Evolutionary conservation across 805 yeast species (phyloP).

Genomic region (Candida broadrunensis): DNA sequence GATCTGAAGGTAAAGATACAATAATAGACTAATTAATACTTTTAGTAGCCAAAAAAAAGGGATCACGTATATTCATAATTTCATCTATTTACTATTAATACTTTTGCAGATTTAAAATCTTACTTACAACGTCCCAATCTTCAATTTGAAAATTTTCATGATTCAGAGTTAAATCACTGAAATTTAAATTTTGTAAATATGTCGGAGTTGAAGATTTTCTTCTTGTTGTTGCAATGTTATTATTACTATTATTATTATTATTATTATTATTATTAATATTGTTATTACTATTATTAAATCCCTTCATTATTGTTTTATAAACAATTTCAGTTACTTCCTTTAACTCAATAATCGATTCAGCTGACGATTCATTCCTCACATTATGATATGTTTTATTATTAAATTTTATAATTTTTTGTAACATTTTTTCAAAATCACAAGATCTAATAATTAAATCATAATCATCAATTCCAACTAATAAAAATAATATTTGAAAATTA

Average conservation of each 20-base stretch:
- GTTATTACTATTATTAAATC: too few relatives aligned
- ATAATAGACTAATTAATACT: too few relatives aligned
- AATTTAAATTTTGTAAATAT: not conserved
- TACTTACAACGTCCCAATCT: conserved; percentile 14
- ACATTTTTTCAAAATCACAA: conserved; percentile 11
- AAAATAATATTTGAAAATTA: conserved; percentile 29
- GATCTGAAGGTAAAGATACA: too few relatives aligned
- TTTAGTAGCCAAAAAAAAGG: too few relatives aligned
- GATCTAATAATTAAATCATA: conserved; percentile 7
- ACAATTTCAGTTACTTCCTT: conserved; percentile 29
- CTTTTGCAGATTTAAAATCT: conserved; percentile 3
- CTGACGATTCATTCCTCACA: too few relatives aligned
- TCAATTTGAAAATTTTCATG: conserved; percentile 10
- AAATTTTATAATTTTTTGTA: conserved; percentile 6
- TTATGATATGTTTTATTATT: too few relatives aligned
- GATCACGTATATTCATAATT: too few relatives aligned
- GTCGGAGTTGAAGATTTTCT: not conserved
- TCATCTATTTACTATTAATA: too few relatives aligned
- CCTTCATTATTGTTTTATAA: conserved; percentile 22
- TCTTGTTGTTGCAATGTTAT: conserved; percentile 2
- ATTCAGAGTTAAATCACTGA: conserved; percentile 4
- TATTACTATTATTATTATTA: too few relatives aligned
- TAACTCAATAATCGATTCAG: too few relatives aligned
- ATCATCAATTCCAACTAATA: conserved; percentile 3
- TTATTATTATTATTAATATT: too few relatives aligned